A percentile compares a stretch with the other conserved stretches of the same genome.
These are phyloP conservation scores for Skeletonema costatum DNA, from an alignment of 108 stramenopile species.

Conservation along the genomic window DNA sequence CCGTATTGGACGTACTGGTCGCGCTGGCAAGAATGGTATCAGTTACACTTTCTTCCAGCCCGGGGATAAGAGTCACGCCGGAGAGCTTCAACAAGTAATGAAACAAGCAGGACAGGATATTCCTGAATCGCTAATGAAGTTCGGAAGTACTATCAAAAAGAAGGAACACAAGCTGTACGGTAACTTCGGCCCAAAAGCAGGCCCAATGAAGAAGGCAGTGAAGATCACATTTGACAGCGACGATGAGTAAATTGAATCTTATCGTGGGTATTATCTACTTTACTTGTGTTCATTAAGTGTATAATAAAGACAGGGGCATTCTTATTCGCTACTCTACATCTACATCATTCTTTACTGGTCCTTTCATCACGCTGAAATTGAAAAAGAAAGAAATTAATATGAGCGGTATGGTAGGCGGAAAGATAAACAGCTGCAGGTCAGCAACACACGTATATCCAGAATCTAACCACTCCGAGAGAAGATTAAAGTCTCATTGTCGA, in stretches of 20 bases:
- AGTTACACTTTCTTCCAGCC: slow-evolving; percentile 97
- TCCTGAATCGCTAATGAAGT: slow-evolving; percentile 91
- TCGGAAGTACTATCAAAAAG: slow-evolving; percentile 99
- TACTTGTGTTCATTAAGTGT: background rate
- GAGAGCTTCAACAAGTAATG: slow-evolving; percentile 97
- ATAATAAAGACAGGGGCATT: background rate
- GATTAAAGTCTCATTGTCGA: slow-evolving; percentile 28
- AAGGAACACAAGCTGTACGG: slow-evolving; percentile 99
- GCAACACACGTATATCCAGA: background rate
- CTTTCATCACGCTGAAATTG: background rate
- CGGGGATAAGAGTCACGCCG: slow-evolving; percentile 94
- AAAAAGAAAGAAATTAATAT: background rate
- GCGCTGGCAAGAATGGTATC: slow-evolving; percentile 97
- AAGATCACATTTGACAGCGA: slow-evolving; percentile 84
- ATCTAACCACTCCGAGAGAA: slow-evolving; percentile 26
- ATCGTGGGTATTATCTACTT: background rate
- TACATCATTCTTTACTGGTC: background rate
- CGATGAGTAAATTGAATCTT: slow-evolving; percentile 12
- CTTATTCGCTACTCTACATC: background rate
- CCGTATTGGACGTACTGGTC: slow-evolving; percentile 97
- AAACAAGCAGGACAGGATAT: slow-evolving; percentile 92
- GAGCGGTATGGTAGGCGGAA: background rate
- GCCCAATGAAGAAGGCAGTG: slow-evolving; percentile 85
- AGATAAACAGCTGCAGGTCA: background rate
- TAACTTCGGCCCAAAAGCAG: slow-evolving; percentile 86